Percentiles rank a stretch among this genome's conserved stretches.
Evolutionary conservation across 805 yeast genomes (phyloP).

Genomic region (Metschnikowia orientalis): DNA sequence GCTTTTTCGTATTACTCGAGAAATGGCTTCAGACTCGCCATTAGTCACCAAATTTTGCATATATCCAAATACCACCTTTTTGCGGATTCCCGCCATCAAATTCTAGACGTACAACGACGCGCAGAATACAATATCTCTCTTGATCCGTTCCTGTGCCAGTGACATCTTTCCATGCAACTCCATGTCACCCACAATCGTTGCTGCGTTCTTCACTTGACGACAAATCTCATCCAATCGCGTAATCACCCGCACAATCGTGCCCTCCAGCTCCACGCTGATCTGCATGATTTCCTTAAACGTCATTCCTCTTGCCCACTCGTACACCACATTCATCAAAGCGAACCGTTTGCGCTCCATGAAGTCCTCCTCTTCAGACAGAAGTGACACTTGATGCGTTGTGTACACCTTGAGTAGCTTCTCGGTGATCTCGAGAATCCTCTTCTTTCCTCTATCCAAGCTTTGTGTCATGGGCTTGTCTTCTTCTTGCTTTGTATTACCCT

Average conservation of each 20-base stretch:
- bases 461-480: slow-evolving; percentile 72
- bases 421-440: slow-evolving; percentile 67
- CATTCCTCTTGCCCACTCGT: slow-evolving; percentile 97
- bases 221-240: slow-evolving; percentile 93
- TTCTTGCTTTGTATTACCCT: slow-evolving; percentile 65
- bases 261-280: slow-evolving; percentile 87
- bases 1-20: too few relatives aligned
- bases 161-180: slow-evolving; percentile 84
- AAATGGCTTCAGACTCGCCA: too few relatives aligned
- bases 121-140: slow-evolving; percentile 95
- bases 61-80: neutral
- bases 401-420: slow-evolving; percentile 57
- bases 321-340: slow-evolving; percentile 88
- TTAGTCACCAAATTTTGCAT: neutral
- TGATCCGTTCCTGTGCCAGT: slow-evolving; percentile 89
- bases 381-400: slow-evolving; percentile 61
- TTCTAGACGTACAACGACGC: slow-evolving; percentile 82
- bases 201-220: slow-evolving; percentile 89
- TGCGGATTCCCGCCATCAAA: too few relatives aligned
- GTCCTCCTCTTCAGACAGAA: slow-evolving; percentile 80
- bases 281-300: slow-evolving; percentile 88
- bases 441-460: slow-evolving; percentile 65
- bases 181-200: slow-evolving; percentile 91
- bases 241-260: slow-evolving; percentile 93
- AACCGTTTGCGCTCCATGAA: slow-evolving; percentile 81